Evolutionary conservation across 257 asterid species (phyloP), one percentile per base, ranked within the genome.

Genomic region (Henckelia pumila): DNA sequence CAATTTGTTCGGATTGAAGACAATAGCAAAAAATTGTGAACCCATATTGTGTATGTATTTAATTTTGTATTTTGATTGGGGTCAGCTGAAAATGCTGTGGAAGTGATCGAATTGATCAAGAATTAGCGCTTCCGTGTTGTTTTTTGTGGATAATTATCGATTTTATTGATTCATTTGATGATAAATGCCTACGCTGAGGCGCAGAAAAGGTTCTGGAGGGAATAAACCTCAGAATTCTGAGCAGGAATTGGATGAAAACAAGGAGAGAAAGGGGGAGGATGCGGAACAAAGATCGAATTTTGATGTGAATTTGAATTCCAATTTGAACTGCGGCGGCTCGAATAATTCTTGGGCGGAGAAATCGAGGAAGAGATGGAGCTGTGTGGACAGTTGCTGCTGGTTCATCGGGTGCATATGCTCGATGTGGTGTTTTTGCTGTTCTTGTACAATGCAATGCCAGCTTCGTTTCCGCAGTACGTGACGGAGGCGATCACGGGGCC

Each of bases 401-500:
- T 84, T 81, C 53, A 69, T 91, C 9, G 98, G 98, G 8, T 91
- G 82, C 63, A 59, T 87, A 32, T 89, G 98, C 74, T 82, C 95
- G 64, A 75, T 80, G 50, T 91, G 98, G 96, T 91, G 98, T 71
- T 81, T 10, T 19, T 91, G 60, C 61, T 91, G 83, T 88, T 91
- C 68, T 75, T 83, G 33, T 87, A 61, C 82, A 85, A 86, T 66
- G 79, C 91, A 61, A 76, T 89, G 94, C 94, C 95, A 5, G 83
- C 95, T 30, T 84, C 95, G 8, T 83, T 91, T 62, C 97, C 96
- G 47, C 93, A 86, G 78, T 89, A 88, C 72, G 90, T 90, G 32
- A 88, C 96, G 24, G 96, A 90, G 80, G 92, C 88, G 56, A 80
- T 90, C 29, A 86, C 96, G 0, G 97, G 96, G 52, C 96, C 89